These are phyloP conservation scores for Rhizopogon roseolus DNA, from an alignment of 768 basidiomycete species.

Conservation along the genomic window DNA sequence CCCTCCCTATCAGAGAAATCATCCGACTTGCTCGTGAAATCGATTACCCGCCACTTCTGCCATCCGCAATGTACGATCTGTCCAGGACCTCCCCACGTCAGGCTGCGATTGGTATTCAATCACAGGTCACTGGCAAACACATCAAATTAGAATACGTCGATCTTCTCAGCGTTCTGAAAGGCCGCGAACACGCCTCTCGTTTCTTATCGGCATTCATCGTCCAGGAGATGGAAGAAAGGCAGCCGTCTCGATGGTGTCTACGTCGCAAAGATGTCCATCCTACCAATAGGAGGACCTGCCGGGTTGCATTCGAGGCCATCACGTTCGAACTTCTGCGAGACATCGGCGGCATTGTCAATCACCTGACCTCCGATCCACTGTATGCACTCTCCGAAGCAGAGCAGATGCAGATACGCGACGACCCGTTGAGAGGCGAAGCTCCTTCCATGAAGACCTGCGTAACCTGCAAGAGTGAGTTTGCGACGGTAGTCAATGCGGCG, in stretches of 20 bases:
- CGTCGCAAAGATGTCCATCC: constrained; percentile 44
- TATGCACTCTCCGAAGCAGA: constrained; percentile 67
- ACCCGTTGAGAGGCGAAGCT: constrained; percentile 35
- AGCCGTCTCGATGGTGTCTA: constrained; percentile 44
- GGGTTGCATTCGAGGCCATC: constrained; percentile 67
- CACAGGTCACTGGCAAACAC: constrained; percentile 32
- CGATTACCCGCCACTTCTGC: constrained; percentile 53
- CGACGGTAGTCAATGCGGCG: constrained; percentile 50
- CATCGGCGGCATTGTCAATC: constrained; percentile 61
- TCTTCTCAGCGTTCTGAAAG: constrained; percentile 56
- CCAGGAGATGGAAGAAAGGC: constrained; percentile 65
- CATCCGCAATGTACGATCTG: constrained; percentile 78
- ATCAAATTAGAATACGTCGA: constrained; percentile 42
- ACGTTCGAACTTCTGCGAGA: constrained; percentile 74
- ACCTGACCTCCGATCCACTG: constrained; percentile 65
- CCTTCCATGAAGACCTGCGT: constrained; percentile 58
- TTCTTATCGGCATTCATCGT: constrained; percentile 77
- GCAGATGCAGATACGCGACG: constrained; percentile 58
- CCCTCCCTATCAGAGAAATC: constrained; percentile 39
- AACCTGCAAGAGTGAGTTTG: constrained; percentile 58
- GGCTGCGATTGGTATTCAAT: constrained; percentile 48
- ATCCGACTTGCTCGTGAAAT: constrained; percentile 63
- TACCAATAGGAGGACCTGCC: constrained; percentile 49
- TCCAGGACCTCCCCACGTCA: constrained; percentile 64
- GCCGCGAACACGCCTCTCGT: constrained; percentile 68